Evolutionary conservation across 345 rosid genomes (phyloP).

Genomic region (Camelina neglecta): DNA sequence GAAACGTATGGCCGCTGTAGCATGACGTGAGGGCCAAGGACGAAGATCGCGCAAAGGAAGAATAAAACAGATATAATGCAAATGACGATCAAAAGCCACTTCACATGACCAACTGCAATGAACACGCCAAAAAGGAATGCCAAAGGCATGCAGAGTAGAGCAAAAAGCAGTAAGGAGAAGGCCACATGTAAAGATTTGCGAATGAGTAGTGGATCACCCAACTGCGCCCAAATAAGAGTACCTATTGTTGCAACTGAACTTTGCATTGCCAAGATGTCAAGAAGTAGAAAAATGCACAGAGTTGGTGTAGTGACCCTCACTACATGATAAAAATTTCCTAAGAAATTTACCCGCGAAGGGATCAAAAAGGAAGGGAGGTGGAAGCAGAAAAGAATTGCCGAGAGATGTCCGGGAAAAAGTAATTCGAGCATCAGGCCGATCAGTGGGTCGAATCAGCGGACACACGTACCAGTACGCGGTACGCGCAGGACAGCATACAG

Average conservation of each 20-base stretch:
- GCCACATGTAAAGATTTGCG: background rate
- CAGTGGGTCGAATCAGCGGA: too few relatives aligned
- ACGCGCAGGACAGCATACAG: too few relatives aligned
- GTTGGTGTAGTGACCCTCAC: too few relatives aligned
- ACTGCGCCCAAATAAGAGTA: constrained; percentile 25
- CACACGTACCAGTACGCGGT: too few relatives aligned
- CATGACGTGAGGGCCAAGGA: background rate
- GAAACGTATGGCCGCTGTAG: background rate
- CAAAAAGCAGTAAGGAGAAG: background rate
- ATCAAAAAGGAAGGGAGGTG: too few relatives aligned
- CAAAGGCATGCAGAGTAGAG: background rate
- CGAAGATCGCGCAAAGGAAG: background rate
- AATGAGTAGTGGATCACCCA: background rate
- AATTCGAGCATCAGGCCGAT: too few relatives aligned
- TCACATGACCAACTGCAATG: background rate
- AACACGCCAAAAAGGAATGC: background rate
- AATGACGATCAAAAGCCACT: background rate
- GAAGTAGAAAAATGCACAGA: background rate
- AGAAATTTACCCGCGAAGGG: too few relatives aligned
- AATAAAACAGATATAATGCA: background rate
- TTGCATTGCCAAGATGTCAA: constrained; percentile 23
- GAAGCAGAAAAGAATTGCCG: too few relatives aligned
- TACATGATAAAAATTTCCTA: too few relatives aligned
- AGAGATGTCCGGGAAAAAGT: too few relatives aligned
- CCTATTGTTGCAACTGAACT: background rate